phyloP scores from a whole-genome alignment of 2,329 filamentous ascomycete genomes.

The Penicillium brasilianum region DNA sequence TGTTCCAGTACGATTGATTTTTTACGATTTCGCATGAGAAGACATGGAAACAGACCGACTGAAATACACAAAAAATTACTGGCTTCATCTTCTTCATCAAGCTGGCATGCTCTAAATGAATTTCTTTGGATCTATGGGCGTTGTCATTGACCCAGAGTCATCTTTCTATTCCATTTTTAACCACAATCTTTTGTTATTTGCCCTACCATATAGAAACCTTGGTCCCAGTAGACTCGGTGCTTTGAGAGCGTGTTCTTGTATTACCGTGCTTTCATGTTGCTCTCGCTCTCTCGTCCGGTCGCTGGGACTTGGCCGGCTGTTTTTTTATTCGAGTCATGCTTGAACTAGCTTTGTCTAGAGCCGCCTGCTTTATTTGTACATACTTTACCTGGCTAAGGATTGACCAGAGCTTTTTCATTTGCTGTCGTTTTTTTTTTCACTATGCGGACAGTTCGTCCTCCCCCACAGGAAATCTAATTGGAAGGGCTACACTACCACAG shows the following conservation, averaged over 20 bases:
- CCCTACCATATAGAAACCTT: constrained; percentile 19
- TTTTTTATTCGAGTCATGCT: constrained; percentile 12
- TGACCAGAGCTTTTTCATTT: not conserved
- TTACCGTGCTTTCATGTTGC: constrained; percentile 19
- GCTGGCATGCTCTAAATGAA: constrained; percentile 24
- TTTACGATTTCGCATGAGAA: constrained; percentile 3
- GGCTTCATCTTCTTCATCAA: constrained; percentile 8
- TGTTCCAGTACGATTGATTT: constrained; percentile 80
- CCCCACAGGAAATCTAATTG: too few species aligned
- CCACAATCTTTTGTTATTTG: constrained; percentile 16
- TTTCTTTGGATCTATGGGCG: constrained; percentile 24
- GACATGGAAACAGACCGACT: not conserved
- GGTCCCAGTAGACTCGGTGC: constrained; percentile 29
- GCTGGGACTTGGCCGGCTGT: constrained; percentile 16
- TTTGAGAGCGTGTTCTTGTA: constrained; percentile 24
- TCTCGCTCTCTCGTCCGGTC: constrained; percentile 10
- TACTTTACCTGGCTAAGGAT: constrained; percentile 22
- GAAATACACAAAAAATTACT: constrained; percentile 11
- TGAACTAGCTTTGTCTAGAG: constrained; percentile 25
- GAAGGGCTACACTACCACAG: not conserved
- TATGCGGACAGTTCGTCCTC: too few species aligned
- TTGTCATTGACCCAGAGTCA: constrained; percentile 21
- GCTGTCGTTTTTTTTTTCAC: not conserved
- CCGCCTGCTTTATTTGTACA: constrained; percentile 34
- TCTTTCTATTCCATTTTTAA: constrained; percentile 10